These are phyloP conservation scores for Saccharomycopsis fibuligera DNA, from an alignment of 805 yeast genomes.

Conservation along the genomic window DNA sequence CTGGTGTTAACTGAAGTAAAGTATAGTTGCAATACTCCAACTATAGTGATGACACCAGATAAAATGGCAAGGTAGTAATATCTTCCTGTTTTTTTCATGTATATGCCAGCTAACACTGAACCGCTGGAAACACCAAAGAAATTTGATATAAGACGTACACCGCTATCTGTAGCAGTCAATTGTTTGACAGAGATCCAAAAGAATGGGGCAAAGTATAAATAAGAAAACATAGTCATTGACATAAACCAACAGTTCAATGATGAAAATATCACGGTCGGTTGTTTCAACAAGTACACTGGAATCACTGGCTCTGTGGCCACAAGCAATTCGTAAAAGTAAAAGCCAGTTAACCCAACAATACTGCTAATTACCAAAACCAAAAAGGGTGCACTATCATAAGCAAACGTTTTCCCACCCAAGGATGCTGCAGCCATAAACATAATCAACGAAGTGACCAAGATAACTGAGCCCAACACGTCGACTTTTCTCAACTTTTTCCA, in stretches of 20 bases:
- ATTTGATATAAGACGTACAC: constrained; percentile 48
- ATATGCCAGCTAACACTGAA: constrained; percentile 58
- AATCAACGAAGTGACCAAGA: constrained; percentile 53
- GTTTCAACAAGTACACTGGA: constrained; percentile 51
- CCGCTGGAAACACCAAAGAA: constrained; percentile 65
- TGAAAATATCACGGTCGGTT: constrained; percentile 57
- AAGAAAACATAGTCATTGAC: constrained; percentile 61
- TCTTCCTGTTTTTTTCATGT: constrained; percentile 62
- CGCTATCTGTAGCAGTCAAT: constrained; percentile 49
- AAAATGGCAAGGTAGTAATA: constrained; percentile 44
- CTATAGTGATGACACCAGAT: constrained; percentile 37
- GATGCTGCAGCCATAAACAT: constrained; percentile 60
- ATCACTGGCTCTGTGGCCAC: constrained; percentile 59
- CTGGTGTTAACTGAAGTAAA: constrained; percentile 24
- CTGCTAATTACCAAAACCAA: constrained; percentile 32
- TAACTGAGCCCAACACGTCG: constrained; percentile 59
- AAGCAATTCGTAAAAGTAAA: constrained; percentile 45
- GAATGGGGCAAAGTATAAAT: constrained; percentile 65
- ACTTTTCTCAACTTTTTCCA: constrained; percentile 48
- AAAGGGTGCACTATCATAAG: constrained; percentile 34
- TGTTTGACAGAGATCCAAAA: constrained; percentile 51
- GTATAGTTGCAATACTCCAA: constrained; percentile 40
- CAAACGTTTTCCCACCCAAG: constrained; percentile 33
- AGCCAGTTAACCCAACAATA: constrained; percentile 31
- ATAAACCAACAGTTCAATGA: constrained; percentile 64